Evolutionary conservation across 164 flowering plant genomes (phyloP), one percentile per base, ranked within the genome.

Genomic region (Chimonanthus praecox): DNA sequence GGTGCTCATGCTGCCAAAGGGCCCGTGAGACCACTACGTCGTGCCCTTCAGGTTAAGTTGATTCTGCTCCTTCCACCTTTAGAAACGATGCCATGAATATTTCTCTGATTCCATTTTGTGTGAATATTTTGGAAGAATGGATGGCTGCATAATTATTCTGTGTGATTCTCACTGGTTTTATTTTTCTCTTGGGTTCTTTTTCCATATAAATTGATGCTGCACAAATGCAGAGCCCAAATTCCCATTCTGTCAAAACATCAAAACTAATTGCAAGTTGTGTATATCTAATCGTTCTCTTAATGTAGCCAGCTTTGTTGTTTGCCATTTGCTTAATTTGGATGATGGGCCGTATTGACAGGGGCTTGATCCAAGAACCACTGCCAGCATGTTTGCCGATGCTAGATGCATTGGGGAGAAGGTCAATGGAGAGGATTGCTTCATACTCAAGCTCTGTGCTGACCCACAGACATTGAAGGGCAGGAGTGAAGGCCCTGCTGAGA

Each of bases 1-100:
- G 89, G 89, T n/a, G 84, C 88, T 5, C 90, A 87, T 76, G 86
- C 92, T 71, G 90, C 91, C 18, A 85, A 87, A 84, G 92, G 92
- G 70, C 90, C 92, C 2, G 88, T 87, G 47, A 82, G 92, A 63
- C 92, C 90, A 47, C 80, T 88, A 47, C 90, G 92, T 7, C 87
- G 92, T 7, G 87, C 90, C 16, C 90, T 88, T 71, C 92, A 88
- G 91, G 91, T 88, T 61, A 50, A 15, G 33, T 6, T 66, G n/a
- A 33, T 6, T 11, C 48, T 66, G 49, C 68, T 44, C n/a, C 48
- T 68, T 6, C 47, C 43, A 5, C 51, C 54, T 4, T 6, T 68
- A 3, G 3, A 13, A n/a, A 13, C n/a, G 15, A n/a, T 33, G 33
- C 33, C 60, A 0, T 6, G 5, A 13, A 13, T 54, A 13, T 54